Percentiles rank a stretch among this genome's conserved stretches.
phyloP scores from a whole-genome alignment of 2,329 filamentous ascomycete genomes.

The Ophiostoma tasmaniense region DNA sequence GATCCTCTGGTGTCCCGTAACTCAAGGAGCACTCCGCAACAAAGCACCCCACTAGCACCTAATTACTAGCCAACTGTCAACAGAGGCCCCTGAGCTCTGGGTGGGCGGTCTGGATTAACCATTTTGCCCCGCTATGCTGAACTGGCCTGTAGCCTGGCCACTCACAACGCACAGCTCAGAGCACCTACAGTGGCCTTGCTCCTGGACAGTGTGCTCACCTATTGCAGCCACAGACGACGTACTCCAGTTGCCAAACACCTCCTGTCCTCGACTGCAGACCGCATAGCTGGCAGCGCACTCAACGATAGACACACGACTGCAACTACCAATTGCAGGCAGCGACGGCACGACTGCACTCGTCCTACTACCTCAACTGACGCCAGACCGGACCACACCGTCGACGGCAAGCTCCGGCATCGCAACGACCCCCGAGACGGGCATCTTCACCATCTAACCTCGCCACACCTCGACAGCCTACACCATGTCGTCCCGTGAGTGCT shows the following conservation, averaged over 20 bases:
- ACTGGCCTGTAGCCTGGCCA: constrained; percentile 3
- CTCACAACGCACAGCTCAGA: constrained; percentile 6
- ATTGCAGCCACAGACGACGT: not conserved
- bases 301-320: not conserved
- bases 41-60: not conserved
- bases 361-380: not conserved
- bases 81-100: constrained; percentile 12
- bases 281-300: not conserved
- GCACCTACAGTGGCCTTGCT: constrained; percentile 4
- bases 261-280: not conserved
- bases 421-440: constrained; percentile 10
- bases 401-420: constrained; percentile 4
- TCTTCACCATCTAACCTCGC: constrained; percentile 7
- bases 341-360: not conserved
- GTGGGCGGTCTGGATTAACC: constrained; percentile 20
- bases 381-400: not conserved
- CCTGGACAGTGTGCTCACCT: not conserved
- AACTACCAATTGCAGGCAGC: not conserved
- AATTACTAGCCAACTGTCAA: constrained; percentile 10
- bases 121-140: constrained; percentile 18
- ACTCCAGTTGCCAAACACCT: not conserved
- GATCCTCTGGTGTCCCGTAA: not conserved
- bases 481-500: constrained; percentile 21
- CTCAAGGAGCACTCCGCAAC: not conserved
- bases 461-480: not conserved